Evolutionary conservation across 306 rosid genomes (phyloP).

Genomic region (Lathyrus aphaca): DNA sequence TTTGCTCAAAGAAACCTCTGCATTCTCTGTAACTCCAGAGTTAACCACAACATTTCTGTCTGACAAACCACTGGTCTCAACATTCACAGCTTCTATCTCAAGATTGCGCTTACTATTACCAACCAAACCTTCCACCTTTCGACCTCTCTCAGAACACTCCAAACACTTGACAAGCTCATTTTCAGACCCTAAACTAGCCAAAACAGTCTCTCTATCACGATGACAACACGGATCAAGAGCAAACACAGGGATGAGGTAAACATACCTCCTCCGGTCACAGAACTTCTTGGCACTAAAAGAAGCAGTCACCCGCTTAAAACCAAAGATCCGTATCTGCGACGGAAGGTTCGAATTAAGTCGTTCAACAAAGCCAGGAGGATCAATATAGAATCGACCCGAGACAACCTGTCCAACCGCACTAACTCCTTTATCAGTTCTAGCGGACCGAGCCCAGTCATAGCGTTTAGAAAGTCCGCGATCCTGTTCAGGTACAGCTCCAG

Average conservation of each 20-base stretch:
- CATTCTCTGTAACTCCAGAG: conserved; percentile 42
- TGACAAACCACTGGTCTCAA: conserved; percentile 50
- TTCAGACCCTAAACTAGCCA: conserved; percentile 86
- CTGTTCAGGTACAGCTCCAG: conserved; percentile 86
- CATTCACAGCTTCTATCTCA: conserved; percentile 45
- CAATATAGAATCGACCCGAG: conserved; percentile 87
- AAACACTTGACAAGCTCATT: conserved; percentile 73
- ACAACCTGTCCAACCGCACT: conserved; percentile 97
- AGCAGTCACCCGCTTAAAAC: conserved; percentile 80
- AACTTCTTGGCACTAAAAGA: conserved; percentile 92
- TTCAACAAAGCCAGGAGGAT: conserved; percentile 88
- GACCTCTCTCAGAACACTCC: conserved; percentile 89
- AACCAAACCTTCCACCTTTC: conserved; percentile 73
- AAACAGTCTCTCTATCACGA: conserved; percentile 89
- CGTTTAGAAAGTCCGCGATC: conserved; percentile 73
- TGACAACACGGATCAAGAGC: conserved; percentile 83
- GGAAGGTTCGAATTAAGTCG: conserved; percentile 81
- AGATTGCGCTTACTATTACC: conserved; percentile 68
- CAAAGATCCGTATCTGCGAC: conserved; percentile 80
- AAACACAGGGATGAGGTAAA: conserved; percentile 83
- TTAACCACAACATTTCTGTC: conserved; percentile 33
- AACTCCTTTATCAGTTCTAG: conserved; percentile 96
- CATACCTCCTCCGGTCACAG: conserved; percentile 94
- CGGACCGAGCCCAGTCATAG: conserved; percentile 92
- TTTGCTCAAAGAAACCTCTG: conserved; percentile 38